Conservation (phyloP, 306 rosid species). For the Pterocarpus santalinus region DNA sequence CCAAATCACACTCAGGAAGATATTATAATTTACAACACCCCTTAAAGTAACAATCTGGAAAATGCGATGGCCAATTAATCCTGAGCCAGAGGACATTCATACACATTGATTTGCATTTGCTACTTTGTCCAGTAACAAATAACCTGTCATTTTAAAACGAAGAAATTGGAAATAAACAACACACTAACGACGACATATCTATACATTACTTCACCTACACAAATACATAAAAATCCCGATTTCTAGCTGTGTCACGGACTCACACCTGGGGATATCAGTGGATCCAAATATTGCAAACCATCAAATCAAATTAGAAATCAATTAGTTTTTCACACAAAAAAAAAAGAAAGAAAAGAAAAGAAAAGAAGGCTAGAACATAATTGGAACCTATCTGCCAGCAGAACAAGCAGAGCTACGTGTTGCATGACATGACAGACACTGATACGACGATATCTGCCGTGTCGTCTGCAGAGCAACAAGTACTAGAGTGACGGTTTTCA, state of each 20-base stretch:
- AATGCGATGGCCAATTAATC: constrained; percentile 19
- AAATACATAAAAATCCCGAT: background rate
- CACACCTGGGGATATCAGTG: constrained; percentile 14
- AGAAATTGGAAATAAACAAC: background rate
- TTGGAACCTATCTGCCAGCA: background rate
- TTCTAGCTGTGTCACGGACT: constrained; percentile 1
- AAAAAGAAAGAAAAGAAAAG: no score
- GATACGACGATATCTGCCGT: background rate
- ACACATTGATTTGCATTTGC: constrained; percentile 22
- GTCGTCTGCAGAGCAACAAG: constrained; percentile 40
- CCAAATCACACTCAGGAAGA: background rate
- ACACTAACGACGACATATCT: background rate
- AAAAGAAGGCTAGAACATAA: background rate
- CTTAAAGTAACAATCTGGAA: background rate
- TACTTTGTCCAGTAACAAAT: background rate
- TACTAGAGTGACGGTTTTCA: constrained; percentile 42
- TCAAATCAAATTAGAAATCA: constrained; percentile 42
- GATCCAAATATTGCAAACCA: constrained; percentile 33
- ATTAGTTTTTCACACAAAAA: background rate
- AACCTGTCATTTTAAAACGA: background rate
- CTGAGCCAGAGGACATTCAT: constrained; percentile 20
- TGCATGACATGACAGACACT: constrained; percentile 5
- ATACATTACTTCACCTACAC: background rate
- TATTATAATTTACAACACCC: no score
- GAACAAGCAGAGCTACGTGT: constrained; percentile 11